phyloP scores from a whole-genome alignment of 2,329 filamentous ascomycete genomes.

The Aspergillus alliaceus region DNA sequence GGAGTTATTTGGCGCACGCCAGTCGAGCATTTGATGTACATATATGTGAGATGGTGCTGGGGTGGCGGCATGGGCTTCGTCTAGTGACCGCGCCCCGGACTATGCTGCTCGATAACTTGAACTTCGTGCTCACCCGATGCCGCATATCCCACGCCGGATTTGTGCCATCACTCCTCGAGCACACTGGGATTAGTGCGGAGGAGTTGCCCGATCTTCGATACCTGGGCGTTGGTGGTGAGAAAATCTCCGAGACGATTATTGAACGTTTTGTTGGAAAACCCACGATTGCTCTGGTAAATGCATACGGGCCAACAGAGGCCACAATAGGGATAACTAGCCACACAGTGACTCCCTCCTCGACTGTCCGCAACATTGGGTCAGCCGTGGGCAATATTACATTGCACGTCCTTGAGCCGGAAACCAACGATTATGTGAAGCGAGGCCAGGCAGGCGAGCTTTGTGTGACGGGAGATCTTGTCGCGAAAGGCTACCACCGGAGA shows the following conservation, averaged over 20 bases:
- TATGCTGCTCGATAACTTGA: slow-evolving; percentile 15
- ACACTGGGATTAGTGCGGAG: slow-evolving; percentile 6
- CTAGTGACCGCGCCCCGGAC: slow-evolving; percentile 5
- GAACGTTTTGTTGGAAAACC: slow-evolving; percentile 11
- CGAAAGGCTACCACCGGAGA: neutral
- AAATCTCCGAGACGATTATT: slow-evolving; percentile 14
- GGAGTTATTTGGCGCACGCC: slow-evolving; percentile 15
- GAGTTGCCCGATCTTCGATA: slow-evolving; percentile 11
- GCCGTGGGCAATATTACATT: slow-evolving; percentile 13
- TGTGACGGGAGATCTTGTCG: slow-evolving; percentile 9
- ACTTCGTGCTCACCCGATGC: slow-evolving; percentile 1
- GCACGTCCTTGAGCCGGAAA: slow-evolving; percentile 8
- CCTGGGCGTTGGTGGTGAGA: slow-evolving; percentile 15
- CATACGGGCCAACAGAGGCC: slow-evolving; percentile 16
- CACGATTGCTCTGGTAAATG: slow-evolving; percentile 9
- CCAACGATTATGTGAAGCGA: slow-evolving; percentile 6
- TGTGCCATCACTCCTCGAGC: slow-evolving; percentile 13
- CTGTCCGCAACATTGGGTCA: slow-evolving; percentile 11
- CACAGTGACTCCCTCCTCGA: slow-evolving; percentile 1
- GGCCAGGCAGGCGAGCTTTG: slow-evolving; percentile 14
- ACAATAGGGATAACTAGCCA: slow-evolving; percentile 13
- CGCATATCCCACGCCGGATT: slow-evolving; percentile 11
- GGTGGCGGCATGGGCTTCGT: slow-evolving; percentile 16
- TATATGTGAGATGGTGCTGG: slow-evolving; percentile 15
- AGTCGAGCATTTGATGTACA: slow-evolving; percentile 18